Conservation (phyloP, 306 rosid genomes). For the Pyrus bretschneideri region DNA sequence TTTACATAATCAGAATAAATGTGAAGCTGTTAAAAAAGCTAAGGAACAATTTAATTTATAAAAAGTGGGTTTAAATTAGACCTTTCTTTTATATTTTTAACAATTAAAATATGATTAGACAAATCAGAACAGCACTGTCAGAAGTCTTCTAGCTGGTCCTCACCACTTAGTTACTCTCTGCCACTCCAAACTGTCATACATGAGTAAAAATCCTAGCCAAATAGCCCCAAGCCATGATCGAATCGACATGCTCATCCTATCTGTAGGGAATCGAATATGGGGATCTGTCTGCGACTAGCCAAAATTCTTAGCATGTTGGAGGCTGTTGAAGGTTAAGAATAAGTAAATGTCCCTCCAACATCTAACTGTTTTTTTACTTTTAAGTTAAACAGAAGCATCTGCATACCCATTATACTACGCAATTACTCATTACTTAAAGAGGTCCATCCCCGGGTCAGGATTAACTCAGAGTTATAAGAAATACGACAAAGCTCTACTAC, state of each 20-base stretch:
- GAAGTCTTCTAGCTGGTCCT: background rate
- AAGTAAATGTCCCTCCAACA: background rate
- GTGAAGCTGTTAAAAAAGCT: background rate
- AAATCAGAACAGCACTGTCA: background rate
- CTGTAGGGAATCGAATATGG: background rate
- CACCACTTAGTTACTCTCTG: background rate
- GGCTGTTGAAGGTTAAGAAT: too few relatives aligned
- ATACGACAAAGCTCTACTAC: background rate
- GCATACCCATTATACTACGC: background rate
- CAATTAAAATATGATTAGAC: background rate
- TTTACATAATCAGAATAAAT: slow-evolving; percentile 11
- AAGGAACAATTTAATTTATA: background rate
- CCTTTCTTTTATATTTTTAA: background rate
- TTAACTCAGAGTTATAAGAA: background rate
- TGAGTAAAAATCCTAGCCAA: background rate
- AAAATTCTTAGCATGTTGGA: background rate
- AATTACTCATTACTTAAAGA: background rate
- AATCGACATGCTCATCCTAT: background rate
- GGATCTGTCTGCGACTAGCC: background rate
- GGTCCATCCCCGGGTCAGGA: background rate
- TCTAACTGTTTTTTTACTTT: background rate
- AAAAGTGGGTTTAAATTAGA: background rate
- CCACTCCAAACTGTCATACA: background rate
- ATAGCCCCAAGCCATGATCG: background rate
- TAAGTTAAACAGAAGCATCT: background rate